Evolutionary conservation across 2,329 filamentous ascomycete species (phyloP).

Genomic region (Gnomoniopsis sp.): DNA sequence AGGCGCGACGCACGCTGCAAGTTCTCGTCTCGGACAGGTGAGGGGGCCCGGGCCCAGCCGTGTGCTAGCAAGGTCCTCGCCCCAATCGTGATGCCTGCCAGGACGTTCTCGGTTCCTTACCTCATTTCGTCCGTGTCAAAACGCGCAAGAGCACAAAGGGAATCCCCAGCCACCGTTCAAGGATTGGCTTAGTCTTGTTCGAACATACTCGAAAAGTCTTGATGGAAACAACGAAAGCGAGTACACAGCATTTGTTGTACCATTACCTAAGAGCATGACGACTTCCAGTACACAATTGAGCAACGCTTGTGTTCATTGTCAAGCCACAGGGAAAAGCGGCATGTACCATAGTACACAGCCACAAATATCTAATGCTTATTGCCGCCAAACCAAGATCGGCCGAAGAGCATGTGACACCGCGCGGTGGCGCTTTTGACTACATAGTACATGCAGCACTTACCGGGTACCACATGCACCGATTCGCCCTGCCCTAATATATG

Average conservation of each 20-base stretch:
- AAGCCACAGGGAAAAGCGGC: not conserved
- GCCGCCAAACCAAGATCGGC: not conserved
- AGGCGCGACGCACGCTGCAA: conserved; percentile 14
- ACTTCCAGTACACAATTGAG: too few species aligned
- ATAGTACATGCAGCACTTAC: too few species aligned
- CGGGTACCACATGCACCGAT: too few species aligned
- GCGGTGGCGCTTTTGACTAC: not conserved
- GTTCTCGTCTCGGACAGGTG: not conserved
- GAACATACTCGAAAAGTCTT: too few species aligned
- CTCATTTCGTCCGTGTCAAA: not conserved
- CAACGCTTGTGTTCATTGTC: not conserved
- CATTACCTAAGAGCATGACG: too few species aligned
- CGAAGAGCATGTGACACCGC: not conserved
- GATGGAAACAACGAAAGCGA: too few species aligned
- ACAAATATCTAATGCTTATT: not conserved
- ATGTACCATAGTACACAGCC: too few species aligned
- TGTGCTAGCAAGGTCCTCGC: not conserved
- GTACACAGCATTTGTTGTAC: too few species aligned
- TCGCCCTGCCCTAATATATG: too few species aligned
- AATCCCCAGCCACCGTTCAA: not conserved
- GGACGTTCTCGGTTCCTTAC: too few species aligned
- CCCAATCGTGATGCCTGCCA: not conserved
- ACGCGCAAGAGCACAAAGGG: not conserved
- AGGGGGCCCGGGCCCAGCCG: not conserved
- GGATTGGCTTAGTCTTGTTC: too few species aligned